phyloP scores from a whole-genome alignment of 305 asterid species.

The Withania somnifera region DNA sequence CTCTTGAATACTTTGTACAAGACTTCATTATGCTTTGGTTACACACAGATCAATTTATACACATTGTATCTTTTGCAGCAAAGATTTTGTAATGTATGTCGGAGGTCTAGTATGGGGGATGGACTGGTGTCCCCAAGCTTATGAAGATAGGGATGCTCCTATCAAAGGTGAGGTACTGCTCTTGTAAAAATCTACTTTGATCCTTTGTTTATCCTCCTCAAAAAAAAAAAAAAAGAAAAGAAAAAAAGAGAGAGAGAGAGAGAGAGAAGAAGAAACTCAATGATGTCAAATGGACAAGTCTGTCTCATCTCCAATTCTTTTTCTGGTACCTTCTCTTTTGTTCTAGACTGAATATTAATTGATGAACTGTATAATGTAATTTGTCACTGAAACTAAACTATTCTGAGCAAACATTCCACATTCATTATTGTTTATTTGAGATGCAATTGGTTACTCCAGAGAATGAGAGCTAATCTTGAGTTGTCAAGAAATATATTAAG shows the following conservation, averaged over 20 bases:
- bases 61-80: slow-evolving; percentile 37
- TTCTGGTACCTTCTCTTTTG: background rate
- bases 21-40: background rate
- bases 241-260: no score
- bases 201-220: background rate
- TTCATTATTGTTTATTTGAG: background rate
- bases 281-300: background rate
- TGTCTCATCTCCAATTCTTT: background rate
- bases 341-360: background rate
- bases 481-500: background rate
- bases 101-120: slow-evolving; percentile 91
- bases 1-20: background rate
- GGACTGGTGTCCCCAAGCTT: slow-evolving; percentile 87
- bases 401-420: background rate
- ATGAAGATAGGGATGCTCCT: slow-evolving; percentile 24
- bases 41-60: background rate
- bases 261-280: background rate
- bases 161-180: slow-evolving; percentile 53
- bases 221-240: background rate
- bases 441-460: background rate
- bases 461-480: background rate
- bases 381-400: background rate
- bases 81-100: slow-evolving; percentile 66
- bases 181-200: background rate
- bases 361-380: background rate